Evolutionary conservation across 306 rosid species (phyloP).

Genomic region (Begonia loranthoides): DNA sequence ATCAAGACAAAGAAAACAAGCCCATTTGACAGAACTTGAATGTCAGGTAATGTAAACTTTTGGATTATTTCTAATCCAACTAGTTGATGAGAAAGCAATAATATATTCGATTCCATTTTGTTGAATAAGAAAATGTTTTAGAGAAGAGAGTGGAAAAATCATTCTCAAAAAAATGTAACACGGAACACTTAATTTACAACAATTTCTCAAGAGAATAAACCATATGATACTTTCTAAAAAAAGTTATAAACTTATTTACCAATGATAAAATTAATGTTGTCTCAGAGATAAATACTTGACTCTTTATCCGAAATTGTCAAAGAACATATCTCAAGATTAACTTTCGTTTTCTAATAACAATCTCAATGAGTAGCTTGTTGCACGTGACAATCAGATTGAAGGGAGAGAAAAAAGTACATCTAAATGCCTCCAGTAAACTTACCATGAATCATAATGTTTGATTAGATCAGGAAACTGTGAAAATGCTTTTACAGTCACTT

Average conservation of each 20-base stretch:
- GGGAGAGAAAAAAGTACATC: too few species aligned
- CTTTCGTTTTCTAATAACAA: too few species aligned
- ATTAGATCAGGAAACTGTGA: too few species aligned
- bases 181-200: background rate
- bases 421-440: too few species aligned
- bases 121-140: background rate
- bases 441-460: too few species aligned
- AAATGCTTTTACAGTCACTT: background rate
- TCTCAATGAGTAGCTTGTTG: too few species aligned
- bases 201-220: background rate
- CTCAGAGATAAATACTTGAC: too few species aligned
- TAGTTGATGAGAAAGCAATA: background rate
- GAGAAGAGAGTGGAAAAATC: background rate
- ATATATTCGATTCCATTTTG: background rate
- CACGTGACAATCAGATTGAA: too few species aligned
- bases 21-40: slow-evolving; percentile 55
- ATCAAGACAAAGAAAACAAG: slow-evolving; percentile 79
- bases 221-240: background rate
- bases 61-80: background rate
- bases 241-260: too few species aligned
- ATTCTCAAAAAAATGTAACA: background rate
- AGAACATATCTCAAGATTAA: too few species aligned
- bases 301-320: too few species aligned
- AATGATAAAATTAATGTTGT: background rate
- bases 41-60: slow-evolving; percentile 32